Conservation (phyloP, 2,329 filamentous ascomycete genomes). For the Aspergillus tamarii region DNA sequence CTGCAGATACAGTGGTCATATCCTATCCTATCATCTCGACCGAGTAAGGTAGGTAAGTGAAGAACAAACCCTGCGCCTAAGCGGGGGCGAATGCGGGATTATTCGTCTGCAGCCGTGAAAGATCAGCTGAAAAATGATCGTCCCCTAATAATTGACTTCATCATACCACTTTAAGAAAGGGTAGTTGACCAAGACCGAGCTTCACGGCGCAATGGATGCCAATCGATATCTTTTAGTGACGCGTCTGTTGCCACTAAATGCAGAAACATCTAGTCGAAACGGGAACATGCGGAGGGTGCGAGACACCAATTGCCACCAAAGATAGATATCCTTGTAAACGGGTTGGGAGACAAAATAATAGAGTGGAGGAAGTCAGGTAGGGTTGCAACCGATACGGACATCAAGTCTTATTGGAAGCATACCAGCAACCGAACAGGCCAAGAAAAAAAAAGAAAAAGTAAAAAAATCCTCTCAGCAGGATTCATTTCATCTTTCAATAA, state of each 20-base stretch:
- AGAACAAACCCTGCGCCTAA: slow-evolving; percentile 40
- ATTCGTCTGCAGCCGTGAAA: slow-evolving; percentile 43
- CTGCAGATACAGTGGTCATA: slow-evolving; percentile 31
- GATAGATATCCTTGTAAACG: slow-evolving; percentile 17
- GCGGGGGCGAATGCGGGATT: slow-evolving; percentile 42
- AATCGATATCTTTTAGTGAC: slow-evolving; percentile 37
- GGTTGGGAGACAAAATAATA: slow-evolving; percentile 15
- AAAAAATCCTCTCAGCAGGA: slow-evolving; percentile 7
- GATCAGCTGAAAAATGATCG: slow-evolving; percentile 46
- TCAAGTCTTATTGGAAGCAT: slow-evolving; percentile 20
- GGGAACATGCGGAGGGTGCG: slow-evolving; percentile 33
- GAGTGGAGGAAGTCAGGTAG: slow-evolving; percentile 19
- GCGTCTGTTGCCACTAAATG: slow-evolving; percentile 35
- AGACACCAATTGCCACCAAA: slow-evolving; percentile 22
- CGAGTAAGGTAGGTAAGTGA: slow-evolving; percentile 30
- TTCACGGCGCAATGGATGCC: slow-evolving; percentile 27
- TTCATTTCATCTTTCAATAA: slow-evolving; percentile 14
- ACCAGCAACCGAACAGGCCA: slow-evolving; percentile 18
- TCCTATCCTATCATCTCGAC: slow-evolving; percentile 42
- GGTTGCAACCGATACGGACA: slow-evolving; percentile 28
- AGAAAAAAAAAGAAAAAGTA: slow-evolving; percentile 15
- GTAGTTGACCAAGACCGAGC: slow-evolving; percentile 17
- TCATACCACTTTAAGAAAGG: slow-evolving; percentile 23
- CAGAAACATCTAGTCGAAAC: slow-evolving; percentile 32
- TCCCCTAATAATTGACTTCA: slow-evolving; percentile 25